Conservation (phyloP, 1,284 basidiomycete species). For the Rhodotorula sp. region DNA sequence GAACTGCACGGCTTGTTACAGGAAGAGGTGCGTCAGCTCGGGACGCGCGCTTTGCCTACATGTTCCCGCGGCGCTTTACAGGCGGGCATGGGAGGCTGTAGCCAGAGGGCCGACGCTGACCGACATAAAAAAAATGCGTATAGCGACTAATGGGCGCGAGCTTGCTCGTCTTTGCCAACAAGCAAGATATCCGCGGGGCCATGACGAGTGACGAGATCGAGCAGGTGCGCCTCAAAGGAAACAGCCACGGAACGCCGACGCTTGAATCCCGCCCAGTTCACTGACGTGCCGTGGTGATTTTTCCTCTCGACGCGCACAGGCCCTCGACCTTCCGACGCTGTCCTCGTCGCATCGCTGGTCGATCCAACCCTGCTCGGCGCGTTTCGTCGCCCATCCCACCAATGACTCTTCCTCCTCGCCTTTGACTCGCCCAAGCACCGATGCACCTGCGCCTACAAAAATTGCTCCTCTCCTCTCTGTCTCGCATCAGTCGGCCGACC, state of each 20-base stretch:
- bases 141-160: constrained; percentile 91
- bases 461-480: neutral
- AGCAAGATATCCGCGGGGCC: constrained; percentile 90
- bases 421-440: neutral
- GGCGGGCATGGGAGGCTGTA: neutral
- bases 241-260: too few relatives aligned
- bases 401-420: neutral
- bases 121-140: too few relatives aligned
- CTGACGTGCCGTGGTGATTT: too few relatives aligned
- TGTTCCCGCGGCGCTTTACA: neutral
- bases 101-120: too few relatives aligned
- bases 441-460: neutral
- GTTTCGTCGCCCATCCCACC: neutral
- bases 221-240: constrained; percentile 58
- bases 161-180: constrained; percentile 96
- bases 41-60: too few relatives aligned
- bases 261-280: too few relatives aligned
- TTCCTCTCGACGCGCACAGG: constrained; percentile 18
- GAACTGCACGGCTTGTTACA: constrained; percentile 82
- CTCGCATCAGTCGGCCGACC: constrained; percentile 5
- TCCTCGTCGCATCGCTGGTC: constrained; percentile 29
- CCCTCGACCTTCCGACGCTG: constrained; percentile 21
- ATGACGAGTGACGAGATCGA: constrained; percentile 79
- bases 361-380: constrained; percentile 31
- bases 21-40: constrained; percentile 72